phyloP scores from a whole-genome alignment of 2,329 filamentous ascomycete species.

The Exophiala bonariae region DNA sequence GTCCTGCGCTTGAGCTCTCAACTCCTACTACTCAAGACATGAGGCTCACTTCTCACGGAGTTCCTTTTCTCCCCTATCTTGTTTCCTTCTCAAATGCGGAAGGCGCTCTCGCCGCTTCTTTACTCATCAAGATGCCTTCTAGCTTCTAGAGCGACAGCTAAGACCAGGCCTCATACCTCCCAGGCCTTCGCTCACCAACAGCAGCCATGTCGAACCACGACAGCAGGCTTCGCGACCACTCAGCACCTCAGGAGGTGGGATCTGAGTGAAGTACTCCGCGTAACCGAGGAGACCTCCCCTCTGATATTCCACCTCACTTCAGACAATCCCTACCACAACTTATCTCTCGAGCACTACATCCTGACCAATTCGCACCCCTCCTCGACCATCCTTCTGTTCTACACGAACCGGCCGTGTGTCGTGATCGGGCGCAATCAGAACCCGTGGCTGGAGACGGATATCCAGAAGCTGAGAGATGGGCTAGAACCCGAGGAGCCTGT shows the following conservation, averaged over 20 bases:
- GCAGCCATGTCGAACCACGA: too few relatives aligned
- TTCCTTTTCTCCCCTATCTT: not conserved
- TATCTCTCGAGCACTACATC: conserved; percentile 90
- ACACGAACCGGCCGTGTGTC: conserved; percentile 82
- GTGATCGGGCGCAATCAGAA: conserved; percentile 97
- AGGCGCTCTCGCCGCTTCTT: conserved; percentile 9
- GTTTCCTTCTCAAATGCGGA: conserved; percentile 16
- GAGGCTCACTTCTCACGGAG: not conserved
- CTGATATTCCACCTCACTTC: conserved; percentile 73
- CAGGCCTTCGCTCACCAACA: not conserved
- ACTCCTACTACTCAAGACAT: too few relatives aligned
- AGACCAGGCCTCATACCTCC: not conserved
- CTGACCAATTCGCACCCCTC: conserved; percentile 70
- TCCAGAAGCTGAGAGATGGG: conserved; percentile 58
- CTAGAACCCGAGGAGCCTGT: not conserved
- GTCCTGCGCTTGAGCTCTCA: too few relatives aligned
- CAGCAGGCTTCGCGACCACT: not conserved
- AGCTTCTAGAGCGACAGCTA: too few relatives aligned
- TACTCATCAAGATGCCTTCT: conserved; percentile 3
- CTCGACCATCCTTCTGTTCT: conserved; percentile 80
- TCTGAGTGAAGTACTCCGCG: conserved; percentile 12
- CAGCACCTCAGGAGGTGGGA: conserved; percentile 11
- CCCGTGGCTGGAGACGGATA: conserved; percentile 88
- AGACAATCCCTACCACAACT: conserved; percentile 79
- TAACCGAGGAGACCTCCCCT: conserved; percentile 21